These are phyloP conservation scores for Cryptococcus sp. DNA, from an alignment of 1,284 basidiomycete species.

Conservation along the genomic window DNA sequence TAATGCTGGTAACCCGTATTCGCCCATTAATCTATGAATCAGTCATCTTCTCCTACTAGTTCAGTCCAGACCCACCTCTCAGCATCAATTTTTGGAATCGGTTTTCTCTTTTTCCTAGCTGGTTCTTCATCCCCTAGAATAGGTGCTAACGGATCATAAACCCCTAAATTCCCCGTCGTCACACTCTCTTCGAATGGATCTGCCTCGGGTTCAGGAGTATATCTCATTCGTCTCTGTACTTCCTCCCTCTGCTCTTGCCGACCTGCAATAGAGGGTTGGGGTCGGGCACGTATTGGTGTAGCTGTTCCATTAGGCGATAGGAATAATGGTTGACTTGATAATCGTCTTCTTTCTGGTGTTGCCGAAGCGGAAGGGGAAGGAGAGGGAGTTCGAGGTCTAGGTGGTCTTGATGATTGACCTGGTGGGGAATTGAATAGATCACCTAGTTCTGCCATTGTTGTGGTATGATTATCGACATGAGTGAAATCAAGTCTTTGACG, in stretches of 20 bases:
- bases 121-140: conserved; percentile 27
- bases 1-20: conserved; percentile 70
- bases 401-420: conserved; percentile 7
- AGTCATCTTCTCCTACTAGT: background rate
- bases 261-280: background rate
- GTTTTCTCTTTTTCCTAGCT: conserved; percentile 53
- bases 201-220: conserved; percentile 1
- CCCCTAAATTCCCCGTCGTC: conserved; percentile 5
- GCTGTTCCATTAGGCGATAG: conserved; percentile 22
- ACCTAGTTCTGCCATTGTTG: conserved; percentile 8
- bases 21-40: conserved; percentile 56
- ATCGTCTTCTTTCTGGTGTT: background rate
- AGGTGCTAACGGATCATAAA: background rate
- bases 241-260: background rate
- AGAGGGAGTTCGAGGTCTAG: background rate
- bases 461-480: too few relatives aligned
- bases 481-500: too few relatives aligned
- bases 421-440: conserved; percentile 36
- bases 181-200: background rate
- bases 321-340: conserved; percentile 25
- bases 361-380: background rate
- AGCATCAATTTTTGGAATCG: conserved; percentile 64
- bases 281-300: background rate
- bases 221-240: background rate
- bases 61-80: conserved; percentile 50